These are phyloP conservation scores for Schoenoplectus triqueter DNA, from an alignment of 202 grass and related monocot species.

Conservation along the genomic window DNA sequence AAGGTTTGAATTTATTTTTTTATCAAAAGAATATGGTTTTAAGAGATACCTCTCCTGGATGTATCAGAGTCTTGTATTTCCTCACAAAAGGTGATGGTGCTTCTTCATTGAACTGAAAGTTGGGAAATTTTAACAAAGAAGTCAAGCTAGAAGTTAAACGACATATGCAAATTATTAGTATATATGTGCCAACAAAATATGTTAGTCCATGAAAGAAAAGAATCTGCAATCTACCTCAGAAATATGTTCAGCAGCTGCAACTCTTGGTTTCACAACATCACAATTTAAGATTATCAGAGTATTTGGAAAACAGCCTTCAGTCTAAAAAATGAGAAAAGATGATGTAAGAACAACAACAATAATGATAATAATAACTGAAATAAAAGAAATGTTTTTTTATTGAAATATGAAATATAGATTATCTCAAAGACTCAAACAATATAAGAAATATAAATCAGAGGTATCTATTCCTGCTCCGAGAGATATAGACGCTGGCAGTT, in stretches of 20 bases:
- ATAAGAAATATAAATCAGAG: not conserved
- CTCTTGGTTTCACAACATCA: constrained; percentile 83
- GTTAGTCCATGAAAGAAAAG: constrained; percentile 20
- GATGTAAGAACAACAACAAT: constrained; percentile 1
- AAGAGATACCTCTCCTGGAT: constrained; percentile 78
- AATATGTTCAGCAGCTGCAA: constrained; percentile 91
- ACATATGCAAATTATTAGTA: constrained; percentile 20
- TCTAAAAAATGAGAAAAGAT: constrained; percentile 46
- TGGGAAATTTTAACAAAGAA: not conserved
- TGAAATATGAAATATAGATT: not conserved
- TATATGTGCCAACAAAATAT: constrained; percentile 1
- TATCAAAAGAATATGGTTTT: not conserved
- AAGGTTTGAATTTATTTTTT: constrained; percentile 1
- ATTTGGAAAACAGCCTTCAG: constrained; percentile 84
- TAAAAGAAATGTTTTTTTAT: not conserved
- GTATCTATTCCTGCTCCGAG: constrained; percentile 67
- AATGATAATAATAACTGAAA: not conserved
- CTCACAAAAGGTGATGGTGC: constrained; percentile 84
- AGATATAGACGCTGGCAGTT: constrained; percentile 87
- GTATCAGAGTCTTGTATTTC: constrained; percentile 94
- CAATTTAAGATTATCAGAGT: constrained; percentile 92
- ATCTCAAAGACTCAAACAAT: no score
- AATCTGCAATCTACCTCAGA: constrained; percentile 58
- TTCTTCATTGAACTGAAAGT: constrained; percentile 88
- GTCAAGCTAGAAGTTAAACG: constrained; percentile 23